Base-by-base conservation (phyloP, 2,329 filamentous ascomycete genomes). In the Microdochium bolleyi region DNA sequence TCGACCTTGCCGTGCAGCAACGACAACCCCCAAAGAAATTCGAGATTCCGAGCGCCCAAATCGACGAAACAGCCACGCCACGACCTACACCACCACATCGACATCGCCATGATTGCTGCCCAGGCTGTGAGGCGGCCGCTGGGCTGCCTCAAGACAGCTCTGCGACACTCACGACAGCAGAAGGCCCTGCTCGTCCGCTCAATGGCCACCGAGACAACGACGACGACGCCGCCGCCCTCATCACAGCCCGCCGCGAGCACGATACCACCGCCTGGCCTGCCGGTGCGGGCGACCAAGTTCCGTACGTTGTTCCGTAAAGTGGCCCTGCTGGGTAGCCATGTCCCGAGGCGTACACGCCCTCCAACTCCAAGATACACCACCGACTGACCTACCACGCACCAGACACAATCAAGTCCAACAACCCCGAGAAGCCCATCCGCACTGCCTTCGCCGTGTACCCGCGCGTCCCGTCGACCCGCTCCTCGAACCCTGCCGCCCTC, bases 401-500 rank as follows among this genome's bases (percentile, higher is more conserved):
- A 69, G 65, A 65, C 61, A 48, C 54, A 51, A 63, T 67, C 53
- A 59, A 56, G 56, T 61, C 67, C 59, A 61, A 60, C 27, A 61
- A 62, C 51, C 64, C 63, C 19, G 54, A 58, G 44, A 61, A 62
- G 48, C 56, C 59, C 13, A 53, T 68, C 58, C 69, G 70, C 60
- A 68, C 67, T 57, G 72, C 72, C 57, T 82, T 82, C 66, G 70
- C 76, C 57, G 67, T 82, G 48, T 81, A 77, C 67, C 78, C 79
- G 3, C 77, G 81, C 13, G 71, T 79, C 13, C 76, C 79, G 32
- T 80, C 83, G 10, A 70, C 80, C 50, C 73, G 75, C 53, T 70
- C 75, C 53, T 70, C 72, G 53, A 80, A 79, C 70, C 81, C 83
- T 53, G 78, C 91, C 63, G 86, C 91, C 22, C 73, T 97, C 63